These are phyloP conservation scores for Leptosphaerulina australis DNA, from an alignment of 2,329 filamentous ascomycete species.

Conservation along the genomic window DNA sequence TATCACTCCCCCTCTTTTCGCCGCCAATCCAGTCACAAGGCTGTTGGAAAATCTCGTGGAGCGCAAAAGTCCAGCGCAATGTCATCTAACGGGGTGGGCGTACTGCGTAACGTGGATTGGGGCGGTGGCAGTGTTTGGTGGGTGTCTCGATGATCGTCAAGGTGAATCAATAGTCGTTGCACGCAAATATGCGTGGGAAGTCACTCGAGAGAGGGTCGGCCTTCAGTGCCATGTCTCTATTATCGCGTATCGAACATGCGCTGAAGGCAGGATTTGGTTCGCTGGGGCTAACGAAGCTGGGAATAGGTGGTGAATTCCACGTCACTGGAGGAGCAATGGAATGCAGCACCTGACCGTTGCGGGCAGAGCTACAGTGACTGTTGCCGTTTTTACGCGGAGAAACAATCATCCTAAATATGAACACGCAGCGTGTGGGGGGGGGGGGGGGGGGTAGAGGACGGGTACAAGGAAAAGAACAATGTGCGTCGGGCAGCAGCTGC, in stretches of 20 bases:
- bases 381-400: not conserved
- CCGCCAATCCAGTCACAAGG: not conserved
- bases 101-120: constrained; percentile 6
- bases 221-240: constrained; percentile 44
- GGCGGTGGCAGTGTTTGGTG: not conserved
- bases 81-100: constrained; percentile 8
- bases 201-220: constrained; percentile 45
- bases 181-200: constrained; percentile 40
- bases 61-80: constrained; percentile 4
- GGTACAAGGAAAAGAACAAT: not conserved
- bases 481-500: constrained; percentile 19
- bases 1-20: not conserved
- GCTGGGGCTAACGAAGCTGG: constrained; percentile 14
- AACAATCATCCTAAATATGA: not conserved
- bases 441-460: not conserved
- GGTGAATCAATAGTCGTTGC: constrained; percentile 20
- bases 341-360: constrained; percentile 3
- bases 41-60: constrained; percentile 6
- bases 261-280: constrained; percentile 1
- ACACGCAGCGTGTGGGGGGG: not conserved
- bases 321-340: constrained; percentile 30
- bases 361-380: constrained; percentile 1
- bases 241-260: constrained; percentile 6
- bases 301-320: constrained; percentile 33
- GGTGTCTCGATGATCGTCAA: constrained; percentile 1